Evolutionary conservation across 2,329 filamentous ascomycete species (phyloP), one percentile per base, ranked within the genome.

Genomic region (Hypoxylon sp.): DNA sequence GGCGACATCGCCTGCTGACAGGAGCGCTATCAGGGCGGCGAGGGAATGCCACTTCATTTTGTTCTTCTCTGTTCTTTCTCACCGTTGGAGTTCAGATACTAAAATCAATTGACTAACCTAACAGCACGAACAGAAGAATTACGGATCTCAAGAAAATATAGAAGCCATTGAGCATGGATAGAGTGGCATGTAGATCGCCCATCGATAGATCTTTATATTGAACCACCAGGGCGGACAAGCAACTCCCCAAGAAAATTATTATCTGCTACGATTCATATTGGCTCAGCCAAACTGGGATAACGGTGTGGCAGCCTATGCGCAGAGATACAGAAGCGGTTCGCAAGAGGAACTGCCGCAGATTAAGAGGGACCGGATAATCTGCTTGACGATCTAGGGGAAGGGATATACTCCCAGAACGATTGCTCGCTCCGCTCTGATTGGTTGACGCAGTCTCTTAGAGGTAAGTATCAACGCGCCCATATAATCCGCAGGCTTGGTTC

Each of bases 311-410:
- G 17, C n/a, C 17, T 35, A 64, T 26, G 22, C 5, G 19, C 29
- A 58, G 29, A 42, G 8, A 31, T 31, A n/a, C 33, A 42, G 44
- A 67, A 65, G 56, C 53, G 57, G 57, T 59, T 63, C 57, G 62
- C 11, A 35, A 61, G 26, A 17, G 56, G 39, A 69, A 69, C 51
- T 69, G 67, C 67, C 63, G 63, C 47, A 67, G 47, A 67, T 67
- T 59, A 63, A 67, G 19, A 66, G 46, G 50, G 33, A 50, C 67
- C 63, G 67, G 67, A 46, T 69, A 69, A 67, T 69, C 19, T 60
- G n/a, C 14, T 53, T 46, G 53, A 50, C 54, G 39, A n/a, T 31
- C 44, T 56, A 52, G 58, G 63, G 46, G 29, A 37, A 63, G 54
- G 67, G 63, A 39, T 69, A 67, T 69, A 60, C 59, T 37, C 59